Conservation (phyloP, 2,329 filamentous ascomycete genomes). For the Macrophomina phaseolina region DNA sequence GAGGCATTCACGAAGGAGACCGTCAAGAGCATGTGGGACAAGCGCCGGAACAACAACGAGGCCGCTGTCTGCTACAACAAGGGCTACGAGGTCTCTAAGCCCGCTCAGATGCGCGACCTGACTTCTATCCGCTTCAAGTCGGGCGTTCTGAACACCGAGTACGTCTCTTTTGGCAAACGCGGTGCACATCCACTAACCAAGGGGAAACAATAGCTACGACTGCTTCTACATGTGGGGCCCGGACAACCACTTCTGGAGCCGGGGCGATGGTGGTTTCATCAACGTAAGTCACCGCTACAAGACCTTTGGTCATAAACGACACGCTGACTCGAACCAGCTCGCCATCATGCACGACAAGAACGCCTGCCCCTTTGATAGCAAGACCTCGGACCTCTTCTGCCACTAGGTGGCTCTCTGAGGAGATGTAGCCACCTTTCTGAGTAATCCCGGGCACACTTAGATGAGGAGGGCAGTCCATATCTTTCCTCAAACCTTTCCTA, state of each 20-base stretch:
- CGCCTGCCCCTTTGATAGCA: too few species aligned
- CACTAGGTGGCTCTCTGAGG: too few species aligned
- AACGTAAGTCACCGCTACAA: background rate
- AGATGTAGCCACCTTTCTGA: too few species aligned
- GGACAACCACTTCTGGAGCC: background rate
- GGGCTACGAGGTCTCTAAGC: background rate
- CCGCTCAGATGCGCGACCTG: background rate
- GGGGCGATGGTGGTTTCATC: constrained; percentile 1
- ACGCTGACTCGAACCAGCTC: too few species aligned
- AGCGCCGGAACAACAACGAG: background rate
- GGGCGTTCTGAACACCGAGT: background rate
- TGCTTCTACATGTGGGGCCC: constrained; percentile 11
- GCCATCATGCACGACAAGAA: too few species aligned
- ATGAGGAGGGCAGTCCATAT: too few species aligned
- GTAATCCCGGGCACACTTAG: too few species aligned
- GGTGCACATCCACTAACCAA: background rate
- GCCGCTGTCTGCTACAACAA: constrained; percentile 12
- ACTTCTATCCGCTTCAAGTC: background rate
- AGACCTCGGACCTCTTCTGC: too few species aligned
- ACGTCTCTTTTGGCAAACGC: background rate
- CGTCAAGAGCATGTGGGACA: background rate
- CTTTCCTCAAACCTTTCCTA: too few species aligned
- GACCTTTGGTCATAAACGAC: background rate
- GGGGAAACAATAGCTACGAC: background rate
- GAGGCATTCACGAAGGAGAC: background rate